Evolutionary conservation across 352 stramenopile species (phyloP).

Genomic region (Phytopythium oedochilum): DNA sequence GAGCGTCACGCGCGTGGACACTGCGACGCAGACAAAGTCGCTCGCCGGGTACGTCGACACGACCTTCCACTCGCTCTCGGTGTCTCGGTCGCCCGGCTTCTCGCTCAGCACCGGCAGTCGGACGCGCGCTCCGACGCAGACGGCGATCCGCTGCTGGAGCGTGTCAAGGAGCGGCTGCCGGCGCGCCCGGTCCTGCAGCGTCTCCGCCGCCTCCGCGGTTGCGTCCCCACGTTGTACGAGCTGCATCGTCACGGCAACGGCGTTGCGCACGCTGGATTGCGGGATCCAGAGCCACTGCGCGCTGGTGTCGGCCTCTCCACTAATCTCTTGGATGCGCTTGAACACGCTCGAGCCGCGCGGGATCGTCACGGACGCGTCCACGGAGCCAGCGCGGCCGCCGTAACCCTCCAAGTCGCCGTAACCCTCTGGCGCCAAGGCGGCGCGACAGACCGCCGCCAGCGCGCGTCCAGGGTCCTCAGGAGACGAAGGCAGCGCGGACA

Average conservation of each 20-base stretch:
- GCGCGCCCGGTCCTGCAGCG: constrained; percentile 24
- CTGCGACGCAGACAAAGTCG: constrained; percentile 28
- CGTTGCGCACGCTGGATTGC: constrained; percentile 25
- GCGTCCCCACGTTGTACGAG: constrained; percentile 6
- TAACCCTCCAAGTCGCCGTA: background rate
- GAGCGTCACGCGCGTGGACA: constrained; percentile 52
- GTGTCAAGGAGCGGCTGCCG: constrained; percentile 50
- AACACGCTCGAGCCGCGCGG: constrained; percentile 12
- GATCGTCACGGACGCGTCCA: constrained; percentile 31
- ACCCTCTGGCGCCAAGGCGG: constrained; percentile 18
- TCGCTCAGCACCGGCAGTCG: constrained; percentile 24
- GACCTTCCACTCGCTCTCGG: constrained; percentile 29
- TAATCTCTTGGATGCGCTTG: constrained; percentile 3
- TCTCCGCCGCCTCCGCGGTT: background rate
- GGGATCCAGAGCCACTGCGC: constrained; percentile 34
- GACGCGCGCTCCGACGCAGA: constrained; percentile 35
- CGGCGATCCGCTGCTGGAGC: constrained; percentile 41
- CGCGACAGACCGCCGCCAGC: constrained; percentile 30
- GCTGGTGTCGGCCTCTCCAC: background rate
- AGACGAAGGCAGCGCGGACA: constrained; percentile 1
- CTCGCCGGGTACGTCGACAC: constrained; percentile 40
- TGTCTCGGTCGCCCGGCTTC: background rate
- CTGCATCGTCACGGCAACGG: constrained; percentile 50
- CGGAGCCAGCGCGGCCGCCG: background rate
- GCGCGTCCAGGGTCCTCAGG: background rate